A percentile compares a stretch with the other conserved stretches of the same genome.
Evolutionary conservation across 495 filamentous ascomycete species (phyloP).

Genomic region (Podospora appendiculata): DNA sequence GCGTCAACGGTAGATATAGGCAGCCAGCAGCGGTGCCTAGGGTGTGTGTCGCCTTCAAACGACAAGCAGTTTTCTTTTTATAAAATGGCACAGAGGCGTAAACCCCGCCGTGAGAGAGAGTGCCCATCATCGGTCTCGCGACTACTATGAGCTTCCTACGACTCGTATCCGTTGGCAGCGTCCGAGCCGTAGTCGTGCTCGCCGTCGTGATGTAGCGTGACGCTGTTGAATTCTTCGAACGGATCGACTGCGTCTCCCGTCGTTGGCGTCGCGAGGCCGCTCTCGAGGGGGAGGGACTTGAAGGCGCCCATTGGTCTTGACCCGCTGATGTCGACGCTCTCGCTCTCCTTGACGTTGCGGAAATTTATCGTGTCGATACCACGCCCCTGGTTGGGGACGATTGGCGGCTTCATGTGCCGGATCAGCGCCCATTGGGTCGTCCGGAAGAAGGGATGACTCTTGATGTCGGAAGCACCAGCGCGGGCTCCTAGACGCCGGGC

Average conservation of each 20-base stretch:
- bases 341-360: slow-evolving; percentile 93
- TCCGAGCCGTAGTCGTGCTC: slow-evolving; percentile 45
- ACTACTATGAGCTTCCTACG: slow-evolving; percentile 10
- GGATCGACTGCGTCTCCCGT: slow-evolving; percentile 75
- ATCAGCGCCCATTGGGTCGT: slow-evolving; percentile 94
- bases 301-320: slow-evolving; percentile 37
- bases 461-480: slow-evolving; percentile 94
- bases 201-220: slow-evolving; percentile 94
- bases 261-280: slow-evolving; percentile 75
- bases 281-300: slow-evolving; percentile 79
- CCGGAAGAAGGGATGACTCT: slow-evolving; percentile 92
- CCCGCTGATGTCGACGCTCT: slow-evolving; percentile 84
- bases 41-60: too few relatives aligned
- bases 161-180: slow-evolving; percentile 15
- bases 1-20: too few relatives aligned
- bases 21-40: too few relatives aligned
- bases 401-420: slow-evolving; percentile 97
- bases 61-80: too few relatives aligned
- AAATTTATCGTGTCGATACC: slow-evolving; percentile 95
- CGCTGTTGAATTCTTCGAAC: slow-evolving; percentile 98
- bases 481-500: slow-evolving; percentile 89
- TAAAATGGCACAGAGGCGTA: too few relatives aligned
- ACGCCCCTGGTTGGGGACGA: slow-evolving; percentile 87
- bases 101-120: too few relatives aligned
- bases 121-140: too few relatives aligned